These are phyloP conservation scores for Hemileccinum impolitum DNA, from an alignment of 768 basidiomycete genomes.

Conservation along the genomic window DNA sequence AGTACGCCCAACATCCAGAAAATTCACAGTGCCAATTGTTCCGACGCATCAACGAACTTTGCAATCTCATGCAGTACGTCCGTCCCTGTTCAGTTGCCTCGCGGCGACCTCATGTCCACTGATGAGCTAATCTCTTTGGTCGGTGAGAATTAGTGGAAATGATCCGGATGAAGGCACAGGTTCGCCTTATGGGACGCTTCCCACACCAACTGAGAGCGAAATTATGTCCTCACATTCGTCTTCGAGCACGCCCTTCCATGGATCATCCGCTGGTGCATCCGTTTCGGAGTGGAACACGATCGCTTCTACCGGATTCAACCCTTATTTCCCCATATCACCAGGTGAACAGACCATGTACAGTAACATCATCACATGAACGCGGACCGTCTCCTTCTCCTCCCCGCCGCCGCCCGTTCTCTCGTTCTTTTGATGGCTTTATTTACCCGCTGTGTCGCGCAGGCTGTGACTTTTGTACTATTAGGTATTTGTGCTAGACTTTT, in stretches of 20 bases:
- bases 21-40: slow-evolving; percentile 53
- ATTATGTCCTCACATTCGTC: slow-evolving; percentile 45
- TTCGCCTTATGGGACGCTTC: slow-evolving; percentile 51
- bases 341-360: slow-evolving; percentile 56
- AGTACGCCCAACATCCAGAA: slow-evolving; percentile 56
- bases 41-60: slow-evolving; percentile 58
- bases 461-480: slow-evolving; percentile 28
- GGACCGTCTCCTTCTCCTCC: not conserved
- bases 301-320: slow-evolving; percentile 54
- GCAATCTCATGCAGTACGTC: slow-evolving; percentile 64
- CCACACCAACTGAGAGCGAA: slow-evolving; percentile 63
- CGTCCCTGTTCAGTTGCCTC: slow-evolving; percentile 35
- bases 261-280: slow-evolving; percentile 43
- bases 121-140: slow-evolving; percentile 29
- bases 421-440: slow-evolving; percentile 21
- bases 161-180: slow-evolving; percentile 48
- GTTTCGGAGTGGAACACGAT: slow-evolving; percentile 63
- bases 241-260: slow-evolving; percentile 40
- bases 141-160: slow-evolving; percentile 43
- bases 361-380: slow-evolving; percentile 51
- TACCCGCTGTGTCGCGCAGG: slow-evolving; percentile 28
- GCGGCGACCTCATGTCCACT: slow-evolving; percentile 31
- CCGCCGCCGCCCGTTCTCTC: slow-evolving; percentile 4
- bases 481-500: slow-evolving; percentile 29
- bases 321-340: slow-evolving; percentile 61